Percentiles rank a stretch among this genome's conserved stretches.
These are phyloP conservation scores for Serendipita sp. DNA, from an alignment of 768 basidiomycete genomes.

Conservation along the genomic window DNA sequence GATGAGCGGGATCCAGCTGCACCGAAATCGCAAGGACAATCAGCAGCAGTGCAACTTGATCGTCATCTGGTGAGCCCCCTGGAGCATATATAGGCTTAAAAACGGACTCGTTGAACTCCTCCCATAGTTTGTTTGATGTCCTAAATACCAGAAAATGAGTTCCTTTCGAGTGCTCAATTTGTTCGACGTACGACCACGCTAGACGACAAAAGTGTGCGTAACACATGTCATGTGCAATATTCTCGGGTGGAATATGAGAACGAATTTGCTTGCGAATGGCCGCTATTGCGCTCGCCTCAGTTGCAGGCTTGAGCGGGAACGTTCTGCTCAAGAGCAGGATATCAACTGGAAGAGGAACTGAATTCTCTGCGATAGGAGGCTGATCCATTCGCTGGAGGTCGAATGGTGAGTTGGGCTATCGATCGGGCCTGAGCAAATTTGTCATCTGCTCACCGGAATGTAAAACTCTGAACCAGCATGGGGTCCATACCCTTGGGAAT, in stretches of 20 bases:
- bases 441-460: neutral
- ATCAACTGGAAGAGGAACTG: neutral
- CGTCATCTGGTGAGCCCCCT: neutral
- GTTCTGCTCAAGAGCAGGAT: neutral
- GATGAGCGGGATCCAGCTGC: neutral
- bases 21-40: neutral
- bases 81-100: neutral
- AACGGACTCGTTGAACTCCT: neutral
- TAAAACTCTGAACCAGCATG: slow-evolving; percentile 6
- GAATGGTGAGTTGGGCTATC: neutral
- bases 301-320: neutral
- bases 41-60: neutral
- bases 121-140: neutral
- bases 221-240: neutral
- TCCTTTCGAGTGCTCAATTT: neutral
- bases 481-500: neutral
- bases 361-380: neutral
- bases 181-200: slow-evolving; percentile 1
- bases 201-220: neutral
- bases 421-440: neutral
- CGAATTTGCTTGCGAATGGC: neutral
- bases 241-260: neutral
- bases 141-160: neutral
- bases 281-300: neutral
- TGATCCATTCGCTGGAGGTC: neutral